A percentile compares a stretch with the other conserved stretches of the same genome.
Evolutionary conservation across 208 protist genomes (phyloP).

Genomic region (Herpetomonas muscarum): DNA sequence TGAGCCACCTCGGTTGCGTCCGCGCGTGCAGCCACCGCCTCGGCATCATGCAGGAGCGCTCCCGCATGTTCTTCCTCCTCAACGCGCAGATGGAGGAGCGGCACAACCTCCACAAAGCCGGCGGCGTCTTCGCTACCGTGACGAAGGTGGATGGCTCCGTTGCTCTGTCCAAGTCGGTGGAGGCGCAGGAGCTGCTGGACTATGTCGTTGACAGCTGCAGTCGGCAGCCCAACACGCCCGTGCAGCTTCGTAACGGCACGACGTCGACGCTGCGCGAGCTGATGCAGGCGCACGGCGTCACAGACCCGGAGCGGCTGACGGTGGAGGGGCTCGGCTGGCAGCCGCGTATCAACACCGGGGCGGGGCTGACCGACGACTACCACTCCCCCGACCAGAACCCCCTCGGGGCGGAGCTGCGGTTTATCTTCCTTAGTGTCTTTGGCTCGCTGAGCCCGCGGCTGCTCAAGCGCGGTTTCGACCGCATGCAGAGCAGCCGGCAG

Average conservation of each 20-base stretch:
- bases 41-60: slow-evolving; percentile 90
- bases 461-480: slow-evolving; percentile 46
- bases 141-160: slow-evolving; percentile 87
- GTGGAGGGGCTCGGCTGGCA: slow-evolving; percentile 88
- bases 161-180: slow-evolving; percentile 50
- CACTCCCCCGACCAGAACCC: slow-evolving; percentile 29
- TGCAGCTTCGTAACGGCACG: slow-evolving; percentile 50
- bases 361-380: slow-evolving; percentile 8
- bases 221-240: slow-evolving; percentile 41
- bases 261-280: slow-evolving; percentile 77
- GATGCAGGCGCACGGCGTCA: slow-evolving; percentile 49
- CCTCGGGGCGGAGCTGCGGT: slow-evolving; percentile 77
- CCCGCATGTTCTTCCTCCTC: slow-evolving; percentile 88
- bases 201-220: slow-evolving; percentile 69
- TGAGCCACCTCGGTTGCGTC: slow-evolving; percentile 65
- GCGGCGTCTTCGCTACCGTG: slow-evolving; percentile 78
- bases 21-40: slow-evolving; percentile 82
- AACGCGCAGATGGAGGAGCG: slow-evolving; percentile 87
- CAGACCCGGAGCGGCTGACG: slow-evolving; percentile 52
- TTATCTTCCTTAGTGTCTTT: slow-evolving; percentile 64
- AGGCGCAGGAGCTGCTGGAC: slow-evolving; percentile 81
- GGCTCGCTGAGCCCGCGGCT: slow-evolving; percentile 52
- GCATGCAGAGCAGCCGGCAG: slow-evolving; percentile 48
- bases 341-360: slow-evolving; percentile 11
- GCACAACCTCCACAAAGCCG: slow-evolving; percentile 67